Evolutionary conservation across 495 filamentous ascomycete species (phyloP), one percentile per base, ranked within the genome.

Genomic region (Cercophora samala): DNA sequence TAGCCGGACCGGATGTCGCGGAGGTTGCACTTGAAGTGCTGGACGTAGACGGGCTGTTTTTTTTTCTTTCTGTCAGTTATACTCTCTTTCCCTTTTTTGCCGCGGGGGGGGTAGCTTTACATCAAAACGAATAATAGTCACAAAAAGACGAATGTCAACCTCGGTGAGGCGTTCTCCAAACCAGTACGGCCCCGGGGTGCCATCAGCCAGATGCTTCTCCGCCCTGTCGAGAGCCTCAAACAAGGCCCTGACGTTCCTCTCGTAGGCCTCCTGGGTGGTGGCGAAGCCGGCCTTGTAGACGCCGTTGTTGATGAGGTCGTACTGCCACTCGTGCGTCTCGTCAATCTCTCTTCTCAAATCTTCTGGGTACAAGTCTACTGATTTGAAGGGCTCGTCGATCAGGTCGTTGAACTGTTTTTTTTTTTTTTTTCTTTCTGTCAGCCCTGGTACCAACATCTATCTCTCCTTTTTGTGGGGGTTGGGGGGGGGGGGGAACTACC

Each of bases 281-380:
- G 88, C 87, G 66, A 91, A 90, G 5, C 88, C 87, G 0, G 83
- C 81, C 75, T 90, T 91, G 74, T 91, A 91, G 22, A 91, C 88
- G 5, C 89, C 89, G 70, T 89, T 89, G 65, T 90, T 91, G 73
- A 91, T 84, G 13, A 76, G 72, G 58, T 87, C 76, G 66, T 91
- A 90, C 29, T 89, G 82, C 88, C 88, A 92, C 53, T 79, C 79
- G 69, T 89, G 84, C 73, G 86, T 79, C 68, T 77, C 84, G 63
- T 92, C 88, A 60, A 91, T 90, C 67, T 87, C 70, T 26, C 61
- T 62, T 25, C 77, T 74, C 62, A 91, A 70, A 8, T 81, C 68
- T 25, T 76, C 69, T 11, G 90, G 89, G 54, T 89, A 86, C n/a
- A 90, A 73, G 18, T 83, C 84, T 8, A 84, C 78, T 2, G 66